These are phyloP conservation scores for Penicillium expansum DNA, from an alignment of 2,329 filamentous ascomycete species.

Conservation along the genomic window DNA sequence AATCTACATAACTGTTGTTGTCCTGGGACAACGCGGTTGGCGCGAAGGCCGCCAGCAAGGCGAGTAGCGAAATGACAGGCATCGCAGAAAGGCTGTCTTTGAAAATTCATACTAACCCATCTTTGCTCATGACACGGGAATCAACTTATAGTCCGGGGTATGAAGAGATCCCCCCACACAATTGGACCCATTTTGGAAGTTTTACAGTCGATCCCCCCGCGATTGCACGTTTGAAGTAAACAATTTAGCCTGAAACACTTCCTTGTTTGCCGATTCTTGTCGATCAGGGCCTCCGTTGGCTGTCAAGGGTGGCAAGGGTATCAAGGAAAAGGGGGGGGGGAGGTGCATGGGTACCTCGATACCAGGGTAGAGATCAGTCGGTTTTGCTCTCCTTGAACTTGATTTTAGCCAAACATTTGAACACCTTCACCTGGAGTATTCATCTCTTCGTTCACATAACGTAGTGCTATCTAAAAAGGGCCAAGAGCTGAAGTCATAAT, in stretches of 20 bases:
- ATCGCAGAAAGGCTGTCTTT: conserved; percentile 10
- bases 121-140: neutral
- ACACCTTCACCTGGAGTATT: too few relatives aligned
- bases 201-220: conserved; percentile 21
- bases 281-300: neutral
- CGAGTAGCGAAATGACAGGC: conserved; percentile 16
- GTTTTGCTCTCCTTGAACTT: neutral
- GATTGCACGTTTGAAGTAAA: neutral
- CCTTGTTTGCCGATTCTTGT: neutral
- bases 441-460: neutral
- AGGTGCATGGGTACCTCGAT: neutral
- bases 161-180: conserved; percentile 1
- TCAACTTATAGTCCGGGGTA: neutral
- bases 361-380: neutral
- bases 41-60: conserved; percentile 22
- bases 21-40: conserved; percentile 25
- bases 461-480: neutral
- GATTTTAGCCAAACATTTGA: neutral
- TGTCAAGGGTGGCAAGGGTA: neutral
- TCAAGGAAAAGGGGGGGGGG: too few relatives aligned
- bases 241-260: conserved; percentile 1
- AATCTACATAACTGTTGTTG: conserved; percentile 30
- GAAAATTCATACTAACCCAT: neutral
- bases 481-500: too few relatives aligned
- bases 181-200: neutral